These are phyloP conservation scores for Gleditsia sinensis DNA, from an alignment of 306 rosid species.

Conservation along the genomic window DNA sequence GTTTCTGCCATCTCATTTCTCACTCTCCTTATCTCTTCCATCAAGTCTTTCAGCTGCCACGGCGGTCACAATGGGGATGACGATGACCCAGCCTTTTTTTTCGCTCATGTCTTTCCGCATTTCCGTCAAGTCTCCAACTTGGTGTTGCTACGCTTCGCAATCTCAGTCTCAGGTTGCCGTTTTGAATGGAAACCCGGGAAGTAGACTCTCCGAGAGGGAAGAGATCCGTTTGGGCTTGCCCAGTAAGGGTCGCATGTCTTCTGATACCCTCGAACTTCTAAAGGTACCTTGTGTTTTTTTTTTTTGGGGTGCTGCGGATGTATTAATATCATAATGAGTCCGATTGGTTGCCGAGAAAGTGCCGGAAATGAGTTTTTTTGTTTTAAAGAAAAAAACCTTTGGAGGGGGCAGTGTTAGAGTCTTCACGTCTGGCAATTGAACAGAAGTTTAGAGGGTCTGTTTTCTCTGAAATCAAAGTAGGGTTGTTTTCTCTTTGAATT, in stretches of 20 bases:
- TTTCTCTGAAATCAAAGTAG: background rate
- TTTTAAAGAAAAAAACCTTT: too few species aligned
- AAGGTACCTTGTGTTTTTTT: slow-evolving; percentile 43
- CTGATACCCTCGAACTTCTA: slow-evolving; percentile 84
- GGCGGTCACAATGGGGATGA: slow-evolving; percentile 22
- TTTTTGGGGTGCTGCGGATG: background rate
- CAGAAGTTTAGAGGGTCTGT: background rate
- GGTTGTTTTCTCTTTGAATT: background rate
- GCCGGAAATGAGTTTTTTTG: background rate
- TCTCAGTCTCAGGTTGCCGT: slow-evolving; percentile 47
- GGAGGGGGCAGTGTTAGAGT: too few species aligned
- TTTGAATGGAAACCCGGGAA: slow-evolving; percentile 49
- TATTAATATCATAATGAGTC: background rate
- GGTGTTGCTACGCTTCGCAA: slow-evolving; percentile 44
- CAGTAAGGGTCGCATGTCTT: slow-evolving; percentile 89
- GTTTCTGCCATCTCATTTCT: background rate
- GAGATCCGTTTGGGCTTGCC: slow-evolving; percentile 87
- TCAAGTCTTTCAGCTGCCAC: too few species aligned
- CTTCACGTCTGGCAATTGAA: background rate
- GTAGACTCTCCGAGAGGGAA: slow-evolving; percentile 32
- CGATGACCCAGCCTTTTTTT: slow-evolving; percentile 31
- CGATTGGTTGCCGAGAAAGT: slow-evolving; percentile 11
- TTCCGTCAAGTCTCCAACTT: slow-evolving; percentile 16
- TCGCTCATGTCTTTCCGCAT: slow-evolving; percentile 12
- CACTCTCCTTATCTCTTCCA: background rate